These are phyloP conservation scores for Pichia inconspicua DNA, from an alignment of 1,139 yeast species.

Conservation along the genomic window DNA sequence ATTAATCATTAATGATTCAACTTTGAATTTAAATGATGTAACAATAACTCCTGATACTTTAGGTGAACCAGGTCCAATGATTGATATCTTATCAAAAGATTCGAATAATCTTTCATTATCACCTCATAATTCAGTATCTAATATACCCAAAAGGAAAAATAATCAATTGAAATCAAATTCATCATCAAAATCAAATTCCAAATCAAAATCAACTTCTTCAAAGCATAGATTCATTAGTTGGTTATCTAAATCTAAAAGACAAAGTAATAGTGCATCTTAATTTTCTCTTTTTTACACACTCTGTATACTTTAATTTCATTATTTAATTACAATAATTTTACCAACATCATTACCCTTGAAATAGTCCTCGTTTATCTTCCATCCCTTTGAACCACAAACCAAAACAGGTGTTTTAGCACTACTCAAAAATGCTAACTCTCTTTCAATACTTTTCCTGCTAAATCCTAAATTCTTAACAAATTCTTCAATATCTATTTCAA, in stretches of 20 bases:
- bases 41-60: conserved; percentile 21
- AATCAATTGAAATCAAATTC: neutral
- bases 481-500: neutral
- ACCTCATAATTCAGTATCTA: neutral
- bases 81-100: conserved; percentile 13
- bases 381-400: neutral
- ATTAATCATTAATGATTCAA: conserved; percentile 15
- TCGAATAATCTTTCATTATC: conserved; percentile 1
- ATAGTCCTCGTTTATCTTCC: conserved; percentile 1
- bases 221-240: neutral
- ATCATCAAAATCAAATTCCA: neutral
- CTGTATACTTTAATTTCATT: neutral
- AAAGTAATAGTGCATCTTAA: neutral
- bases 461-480: conserved; percentile 1
- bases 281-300: no score
- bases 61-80: conserved; percentile 29
- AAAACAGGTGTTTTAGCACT: neutral
- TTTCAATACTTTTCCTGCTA: neutral
- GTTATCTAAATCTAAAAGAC: neutral
- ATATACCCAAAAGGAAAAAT: neutral
- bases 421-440: neutral
- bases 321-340: neutral
- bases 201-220: neutral
- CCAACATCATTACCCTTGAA: neutral
- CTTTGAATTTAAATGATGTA: conserved; percentile 19